Conservation (phyloP, 352 stramenopile species). For the Globisporangium camurandrum region DNA sequence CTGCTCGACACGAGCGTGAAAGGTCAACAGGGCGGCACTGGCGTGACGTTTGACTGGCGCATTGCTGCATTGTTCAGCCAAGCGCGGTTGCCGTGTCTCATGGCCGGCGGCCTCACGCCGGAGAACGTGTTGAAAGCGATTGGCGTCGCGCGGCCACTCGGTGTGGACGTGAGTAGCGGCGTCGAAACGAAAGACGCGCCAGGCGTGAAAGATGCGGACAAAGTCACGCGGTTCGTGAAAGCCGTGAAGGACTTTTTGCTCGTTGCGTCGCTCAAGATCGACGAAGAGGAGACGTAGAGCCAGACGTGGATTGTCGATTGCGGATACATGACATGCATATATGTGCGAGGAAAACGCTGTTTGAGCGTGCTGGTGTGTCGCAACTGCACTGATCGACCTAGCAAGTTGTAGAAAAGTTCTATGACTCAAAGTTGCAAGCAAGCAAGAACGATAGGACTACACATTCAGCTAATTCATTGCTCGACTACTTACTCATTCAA, state of each 20-base stretch:
- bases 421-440: no score
- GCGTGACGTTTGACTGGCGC: slow-evolving; percentile 94
- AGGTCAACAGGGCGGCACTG: slow-evolving; percentile 88
- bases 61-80: slow-evolving; percentile 89
- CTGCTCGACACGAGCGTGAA: slow-evolving; percentile 96
- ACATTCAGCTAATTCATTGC: no score
- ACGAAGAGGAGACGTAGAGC: slow-evolving; percentile 40
- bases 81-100: slow-evolving; percentile 90
- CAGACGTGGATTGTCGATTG: no score
- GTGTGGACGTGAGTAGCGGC: slow-evolving; percentile 95
- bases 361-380: no score
- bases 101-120: slow-evolving; percentile 93
- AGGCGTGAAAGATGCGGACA: slow-evolving; percentile 60
- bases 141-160: slow-evolving; percentile 70
- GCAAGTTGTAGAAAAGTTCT: no score
- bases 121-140: slow-evolving; percentile 93
- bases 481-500: no score
- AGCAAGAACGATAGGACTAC: no score
- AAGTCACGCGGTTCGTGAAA: slow-evolving; percentile 57
- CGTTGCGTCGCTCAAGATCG: slow-evolving; percentile 51
- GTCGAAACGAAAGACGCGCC: slow-evolving; percentile 84
- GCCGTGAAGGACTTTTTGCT: slow-evolving; percentile 50
- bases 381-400: no score
- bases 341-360: no score
- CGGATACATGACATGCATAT: no score